These are phyloP conservation scores for Salix koriyanagi DNA, from an alignment of 345 rosid genomes.

Conservation along the genomic window DNA sequence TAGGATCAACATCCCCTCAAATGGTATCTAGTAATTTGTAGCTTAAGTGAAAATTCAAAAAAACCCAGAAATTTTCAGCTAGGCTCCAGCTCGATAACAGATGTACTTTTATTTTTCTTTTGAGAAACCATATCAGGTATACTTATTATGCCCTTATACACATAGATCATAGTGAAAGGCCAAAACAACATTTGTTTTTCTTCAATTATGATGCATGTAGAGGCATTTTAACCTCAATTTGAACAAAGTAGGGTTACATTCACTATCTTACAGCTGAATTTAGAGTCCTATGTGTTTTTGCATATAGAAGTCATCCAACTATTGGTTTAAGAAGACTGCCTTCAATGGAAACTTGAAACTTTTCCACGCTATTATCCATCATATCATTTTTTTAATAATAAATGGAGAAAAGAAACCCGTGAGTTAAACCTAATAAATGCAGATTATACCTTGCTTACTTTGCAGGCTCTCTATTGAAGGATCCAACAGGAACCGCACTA, in stretches of 20 bases:
- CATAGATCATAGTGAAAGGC: not conserved
- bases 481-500: slow-evolving; percentile 53
- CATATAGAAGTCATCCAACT: not conserved
- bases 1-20: not conserved
- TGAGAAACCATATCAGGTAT: not conserved
- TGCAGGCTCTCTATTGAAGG: slow-evolving; percentile 55
- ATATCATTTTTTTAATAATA: not conserved
- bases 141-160: not conserved
- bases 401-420: not conserved
- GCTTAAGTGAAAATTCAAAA: not conserved
- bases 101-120: not conserved
- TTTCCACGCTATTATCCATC: not conserved
- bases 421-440: not conserved
- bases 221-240: not conserved
- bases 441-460: slow-evolving; percentile 47
- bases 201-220: not conserved
- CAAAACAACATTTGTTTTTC: not conserved
- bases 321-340: not conserved
- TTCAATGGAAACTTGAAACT: not conserved
- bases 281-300: not conserved
- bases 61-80: not conserved
- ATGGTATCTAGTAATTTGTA: not conserved
- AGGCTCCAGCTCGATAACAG: not conserved
- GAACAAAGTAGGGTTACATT: not conserved
- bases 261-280: not conserved